phyloP scores from a whole-genome alignment of 176 grass and related monocot genomes.

The Musa troglodytarum region DNA sequence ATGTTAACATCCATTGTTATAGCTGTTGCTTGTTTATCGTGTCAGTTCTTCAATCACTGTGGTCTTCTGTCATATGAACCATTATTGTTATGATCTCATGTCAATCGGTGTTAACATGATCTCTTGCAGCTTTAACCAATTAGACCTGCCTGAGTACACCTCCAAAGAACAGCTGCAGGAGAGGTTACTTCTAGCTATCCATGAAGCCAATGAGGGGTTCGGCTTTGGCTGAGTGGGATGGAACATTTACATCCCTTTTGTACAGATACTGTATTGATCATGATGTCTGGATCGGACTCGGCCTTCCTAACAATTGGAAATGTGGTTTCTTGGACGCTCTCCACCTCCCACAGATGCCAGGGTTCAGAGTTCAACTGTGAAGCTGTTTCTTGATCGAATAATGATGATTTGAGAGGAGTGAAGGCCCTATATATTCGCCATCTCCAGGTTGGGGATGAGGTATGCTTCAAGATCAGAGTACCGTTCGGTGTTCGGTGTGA shows the following conservation, averaged over 20 bases:
- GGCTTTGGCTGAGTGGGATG: conserved; percentile 63
- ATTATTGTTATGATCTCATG: too few relatives aligned
- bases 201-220: conserved; percentile 95
- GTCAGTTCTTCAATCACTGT: background rate
- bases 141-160: conserved; percentile 94
- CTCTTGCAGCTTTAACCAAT: conserved; percentile 83
- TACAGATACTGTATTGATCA: conserved; percentile 22
- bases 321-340: background rate
- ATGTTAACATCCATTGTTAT: too few relatives aligned
- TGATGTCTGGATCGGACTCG: background rate
- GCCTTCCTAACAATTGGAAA: background rate
- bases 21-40: background rate
- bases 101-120: background rate
- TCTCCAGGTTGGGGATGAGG: background rate
- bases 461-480: background rate
- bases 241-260: conserved; percentile 1
- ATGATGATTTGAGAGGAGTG: too few relatives aligned
- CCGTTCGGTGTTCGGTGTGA: background rate
- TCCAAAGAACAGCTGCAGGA: conserved; percentile 96
- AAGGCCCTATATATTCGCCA: too few relatives aligned
- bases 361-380: background rate
- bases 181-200: conserved; percentile 84
- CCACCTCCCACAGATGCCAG: background rate
- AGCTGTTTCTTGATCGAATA: background rate
- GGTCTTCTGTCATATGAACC: too few relatives aligned